Conservation (phyloP, 73 alveolate species). For the Tetrahymena elliotti region DNA sequence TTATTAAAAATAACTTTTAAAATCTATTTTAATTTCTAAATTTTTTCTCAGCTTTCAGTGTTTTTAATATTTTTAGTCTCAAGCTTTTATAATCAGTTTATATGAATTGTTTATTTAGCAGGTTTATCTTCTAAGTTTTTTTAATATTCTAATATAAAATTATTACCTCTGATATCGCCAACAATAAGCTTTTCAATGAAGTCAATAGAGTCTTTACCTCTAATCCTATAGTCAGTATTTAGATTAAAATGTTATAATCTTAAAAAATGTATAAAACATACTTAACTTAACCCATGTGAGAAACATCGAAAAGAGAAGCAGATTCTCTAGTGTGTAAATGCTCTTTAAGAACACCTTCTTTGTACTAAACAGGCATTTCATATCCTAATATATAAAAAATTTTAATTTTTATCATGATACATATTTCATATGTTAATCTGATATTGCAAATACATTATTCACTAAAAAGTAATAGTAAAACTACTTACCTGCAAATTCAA, state of each 20-base stretch:
- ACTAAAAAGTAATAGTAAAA: neutral
- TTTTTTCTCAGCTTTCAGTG: too few relatives aligned
- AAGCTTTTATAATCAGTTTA: too few relatives aligned
- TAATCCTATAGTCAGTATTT: neutral
- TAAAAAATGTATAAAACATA: neutral
- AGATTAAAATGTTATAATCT: neutral
- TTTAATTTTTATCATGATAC: too few relatives aligned
- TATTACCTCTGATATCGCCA: slow-evolving; percentile 52
- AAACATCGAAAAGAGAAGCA: slow-evolving; percentile 73
- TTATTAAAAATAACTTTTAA: too few relatives aligned
- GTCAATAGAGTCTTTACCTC: slow-evolving; percentile 61
- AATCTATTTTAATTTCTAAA: too few relatives aligned
- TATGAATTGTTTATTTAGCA: too few relatives aligned
- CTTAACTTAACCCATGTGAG: slow-evolving; percentile 78
- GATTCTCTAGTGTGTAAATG: slow-evolving; percentile 61
- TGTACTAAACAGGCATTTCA: slow-evolving; percentile 75
- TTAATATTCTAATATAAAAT: neutral
- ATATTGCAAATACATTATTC: too few relatives aligned
- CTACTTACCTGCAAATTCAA: slow-evolving; percentile 71
- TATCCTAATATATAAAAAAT: neutral
- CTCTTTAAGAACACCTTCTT: slow-evolving; percentile 65
- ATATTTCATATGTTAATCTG: too few relatives aligned
- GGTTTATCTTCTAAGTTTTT: too few relatives aligned
- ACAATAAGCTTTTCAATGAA: slow-evolving; percentile 60
- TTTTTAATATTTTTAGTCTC: too few relatives aligned